phyloP scores from a whole-genome alignment of 129 eudicot species.

The Escallonia herrerae region DNA sequence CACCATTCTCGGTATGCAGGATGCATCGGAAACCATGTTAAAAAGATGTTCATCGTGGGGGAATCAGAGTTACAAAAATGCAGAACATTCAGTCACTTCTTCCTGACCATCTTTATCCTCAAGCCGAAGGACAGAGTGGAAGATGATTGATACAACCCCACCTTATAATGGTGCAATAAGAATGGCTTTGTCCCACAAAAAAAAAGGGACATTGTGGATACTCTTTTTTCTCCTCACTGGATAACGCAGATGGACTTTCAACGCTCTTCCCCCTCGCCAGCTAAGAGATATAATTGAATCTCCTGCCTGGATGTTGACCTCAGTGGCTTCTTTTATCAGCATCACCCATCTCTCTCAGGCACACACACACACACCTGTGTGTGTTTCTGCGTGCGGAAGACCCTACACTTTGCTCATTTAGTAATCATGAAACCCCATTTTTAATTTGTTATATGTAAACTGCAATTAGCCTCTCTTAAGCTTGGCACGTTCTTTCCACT shows the following conservation, averaged over 20 bases:
- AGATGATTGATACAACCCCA: slow-evolving; percentile 47
- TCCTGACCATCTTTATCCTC: not conserved
- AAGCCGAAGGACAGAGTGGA: slow-evolving; percentile 21
- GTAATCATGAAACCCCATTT: no score
- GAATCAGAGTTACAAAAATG: no score
- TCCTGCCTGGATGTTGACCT: slow-evolving; percentile 47
- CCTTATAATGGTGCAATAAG: slow-evolving; percentile 38
- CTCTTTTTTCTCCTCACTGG: slow-evolving; percentile 1
- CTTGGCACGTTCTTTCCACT: no score
- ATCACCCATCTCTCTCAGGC: not conserved
- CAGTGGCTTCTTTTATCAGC: slow-evolving; percentile 4
- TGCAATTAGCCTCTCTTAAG: no score
- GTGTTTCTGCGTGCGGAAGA: no score
- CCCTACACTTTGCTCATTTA: no score
- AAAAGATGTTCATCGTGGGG: no score
- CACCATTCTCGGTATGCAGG: no score
- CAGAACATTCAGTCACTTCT: no score
- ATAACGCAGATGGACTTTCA: not conserved
- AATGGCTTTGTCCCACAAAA: slow-evolving; percentile 18
- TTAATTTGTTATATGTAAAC: no score
- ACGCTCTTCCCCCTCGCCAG: not conserved
- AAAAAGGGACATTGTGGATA: not conserved
- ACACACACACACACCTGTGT: not conserved
- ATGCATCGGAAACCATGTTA: no score
- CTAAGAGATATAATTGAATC: slow-evolving; percentile 25